Conservation (phyloP, 306 rosid species). For the peach (Prunus persica) region DNA sequence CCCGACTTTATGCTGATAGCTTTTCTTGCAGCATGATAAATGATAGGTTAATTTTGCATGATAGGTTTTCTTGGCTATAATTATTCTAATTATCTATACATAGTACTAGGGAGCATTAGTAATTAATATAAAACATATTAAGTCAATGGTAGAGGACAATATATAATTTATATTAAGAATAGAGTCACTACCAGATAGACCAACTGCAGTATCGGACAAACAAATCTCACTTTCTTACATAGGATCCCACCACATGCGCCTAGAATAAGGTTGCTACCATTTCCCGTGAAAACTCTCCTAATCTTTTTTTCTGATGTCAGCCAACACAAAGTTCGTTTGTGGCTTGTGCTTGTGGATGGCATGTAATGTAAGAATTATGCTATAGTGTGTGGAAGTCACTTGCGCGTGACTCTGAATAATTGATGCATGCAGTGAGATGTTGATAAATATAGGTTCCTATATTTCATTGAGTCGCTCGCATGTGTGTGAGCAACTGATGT, state of each 20-base stretch:
- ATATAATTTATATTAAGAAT: neutral
- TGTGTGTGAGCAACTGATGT: too few species aligned
- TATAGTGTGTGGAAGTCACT: neutral
- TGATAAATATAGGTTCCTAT: too few species aligned
- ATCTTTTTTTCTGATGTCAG: slow-evolving; percentile 15
- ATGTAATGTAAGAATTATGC: neutral
- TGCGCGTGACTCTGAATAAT: neutral
- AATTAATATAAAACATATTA: neutral
- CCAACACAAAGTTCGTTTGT: slow-evolving; percentile 21
- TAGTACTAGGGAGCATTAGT: neutral
- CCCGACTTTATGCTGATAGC: too few species aligned
- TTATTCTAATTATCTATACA: neutral
- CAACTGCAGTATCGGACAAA: slow-evolving; percentile 13
- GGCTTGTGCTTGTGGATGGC: neutral
- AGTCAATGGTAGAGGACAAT: neutral
- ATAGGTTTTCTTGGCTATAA: neutral
- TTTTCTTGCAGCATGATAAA: too few species aligned
- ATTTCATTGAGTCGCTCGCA: too few species aligned
- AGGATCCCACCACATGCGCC: slow-evolving; percentile 32
- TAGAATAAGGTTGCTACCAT: neutral
- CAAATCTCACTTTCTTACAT: slow-evolving; percentile 11
- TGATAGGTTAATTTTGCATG: neutral
- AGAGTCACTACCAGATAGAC: neutral
- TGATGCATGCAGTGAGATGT: neutral
- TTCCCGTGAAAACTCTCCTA: slow-evolving; percentile 19